A percentile compares a stretch with the other conserved stretches of the same genome.
Evolutionary conservation across 2,329 filamentous ascomycete species (phyloP).

Genomic region (Pseudogymnoascus sp.): DNA sequence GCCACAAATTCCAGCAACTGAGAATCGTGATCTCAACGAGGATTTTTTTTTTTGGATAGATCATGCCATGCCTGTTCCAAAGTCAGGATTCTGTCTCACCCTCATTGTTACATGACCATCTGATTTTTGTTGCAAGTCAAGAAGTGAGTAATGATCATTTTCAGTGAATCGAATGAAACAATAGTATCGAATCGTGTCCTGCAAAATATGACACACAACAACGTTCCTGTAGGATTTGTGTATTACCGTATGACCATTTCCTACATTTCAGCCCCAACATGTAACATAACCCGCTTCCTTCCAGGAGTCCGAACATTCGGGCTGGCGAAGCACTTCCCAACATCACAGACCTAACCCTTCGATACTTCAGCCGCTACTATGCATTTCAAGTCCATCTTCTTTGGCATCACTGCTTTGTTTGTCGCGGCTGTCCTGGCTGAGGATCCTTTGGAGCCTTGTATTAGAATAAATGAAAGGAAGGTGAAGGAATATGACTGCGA

Average conservation of each 20-base stretch:
- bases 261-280: not conserved
- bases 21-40: not conserved
- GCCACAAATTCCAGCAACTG: constrained; percentile 4
- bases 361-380: not conserved
- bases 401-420: not conserved
- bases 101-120: not conserved
- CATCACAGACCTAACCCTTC: not conserved
- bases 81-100: not conserved
- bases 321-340: not conserved
- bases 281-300: not conserved
- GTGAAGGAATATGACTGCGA: not conserved
- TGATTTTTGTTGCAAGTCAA: not conserved
- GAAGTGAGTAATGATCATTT: not conserved
- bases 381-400: not conserved
- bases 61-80: not conserved
- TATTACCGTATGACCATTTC: not conserved
- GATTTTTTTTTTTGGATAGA: not conserved
- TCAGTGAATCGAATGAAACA: not conserved
- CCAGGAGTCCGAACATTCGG: not conserved
- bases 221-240: not conserved
- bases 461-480: not conserved
- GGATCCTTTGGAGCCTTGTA: not conserved
- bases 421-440: not conserved
- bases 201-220: not conserved
- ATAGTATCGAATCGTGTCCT: not conserved